These are phyloP conservation scores for Incumbomyces lentus DNA, from an alignment of 2,329 filamentous ascomycete genomes.

Conservation along the genomic window DNA sequence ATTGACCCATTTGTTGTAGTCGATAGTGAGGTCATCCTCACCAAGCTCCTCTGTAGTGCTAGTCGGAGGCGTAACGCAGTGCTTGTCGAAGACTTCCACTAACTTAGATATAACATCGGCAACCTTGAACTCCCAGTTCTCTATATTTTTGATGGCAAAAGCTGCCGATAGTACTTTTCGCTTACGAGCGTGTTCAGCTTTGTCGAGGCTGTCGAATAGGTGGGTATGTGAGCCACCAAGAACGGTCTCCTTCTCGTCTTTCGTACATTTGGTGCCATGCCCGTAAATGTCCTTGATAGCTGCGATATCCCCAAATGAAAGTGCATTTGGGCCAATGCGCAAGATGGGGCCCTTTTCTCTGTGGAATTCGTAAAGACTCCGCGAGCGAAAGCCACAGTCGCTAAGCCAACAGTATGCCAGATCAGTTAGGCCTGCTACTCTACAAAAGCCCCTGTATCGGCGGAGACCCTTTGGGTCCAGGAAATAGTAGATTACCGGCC, in stretches of 20 bases:
- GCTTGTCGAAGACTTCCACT: constrained; percentile 23
- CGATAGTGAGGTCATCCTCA: constrained; percentile 32
- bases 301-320: not conserved
- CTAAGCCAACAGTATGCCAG: no score
- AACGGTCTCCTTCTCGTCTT: constrained; percentile 26
- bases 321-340: constrained; percentile 1
- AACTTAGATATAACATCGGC: constrained; percentile 22
- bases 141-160: constrained; percentile 30
- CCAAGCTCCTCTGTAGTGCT: no score
- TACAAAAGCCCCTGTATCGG: constrained; percentile 33
- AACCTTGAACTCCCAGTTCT: constrained; percentile 32
- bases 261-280: constrained; percentile 12
- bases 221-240: constrained; percentile 25
- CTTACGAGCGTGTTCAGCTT: constrained; percentile 28
- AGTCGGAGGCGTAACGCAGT: constrained; percentile 17
- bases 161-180: constrained; percentile 28
- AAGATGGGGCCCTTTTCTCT: constrained; percentile 11
- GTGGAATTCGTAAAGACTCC: constrained; percentile 18
- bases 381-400: constrained; percentile 24
- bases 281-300: constrained; percentile 4
- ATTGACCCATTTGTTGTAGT: constrained; percentile 43
- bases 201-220: constrained; percentile 29
- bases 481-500: not conserved
- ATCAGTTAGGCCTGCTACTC: no score
- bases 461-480: constrained; percentile 34